Evolutionary conservation across 176 grass and related monocot species (phyloP).

Genomic region (Miscanthus lutarioriparius): DNA sequence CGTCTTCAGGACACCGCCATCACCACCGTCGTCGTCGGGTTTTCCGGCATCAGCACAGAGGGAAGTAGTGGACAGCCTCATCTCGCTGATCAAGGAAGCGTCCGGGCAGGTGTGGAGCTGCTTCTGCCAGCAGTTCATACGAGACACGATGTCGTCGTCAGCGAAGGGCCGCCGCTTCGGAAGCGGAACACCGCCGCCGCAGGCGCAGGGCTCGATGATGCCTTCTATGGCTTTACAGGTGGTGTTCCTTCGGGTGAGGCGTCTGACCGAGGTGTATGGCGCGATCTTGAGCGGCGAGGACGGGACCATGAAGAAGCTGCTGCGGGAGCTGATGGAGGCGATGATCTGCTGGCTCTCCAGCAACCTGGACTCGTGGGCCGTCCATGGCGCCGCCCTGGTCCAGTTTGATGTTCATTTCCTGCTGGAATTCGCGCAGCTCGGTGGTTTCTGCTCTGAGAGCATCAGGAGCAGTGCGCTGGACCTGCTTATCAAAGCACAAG

Average conservation of each 20-base stretch:
- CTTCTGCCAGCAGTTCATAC: slow-evolving; percentile 55
- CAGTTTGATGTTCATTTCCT: slow-evolving; percentile 64
- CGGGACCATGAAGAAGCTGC: slow-evolving; percentile 32
- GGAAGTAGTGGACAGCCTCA: slow-evolving; percentile 18
- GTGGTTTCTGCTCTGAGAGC: slow-evolving; percentile 41
- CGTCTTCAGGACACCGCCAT: background rate
- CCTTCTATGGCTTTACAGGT: slow-evolving; percentile 55
- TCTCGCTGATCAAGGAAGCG: slow-evolving; percentile 41
- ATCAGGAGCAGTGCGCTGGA: slow-evolving; percentile 29
- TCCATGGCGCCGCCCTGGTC: slow-evolving; percentile 41
- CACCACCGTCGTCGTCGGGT: background rate
- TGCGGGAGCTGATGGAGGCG: slow-evolving; percentile 53
- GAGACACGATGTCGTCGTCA: slow-evolving; percentile 15
- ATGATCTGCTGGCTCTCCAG: slow-evolving; percentile 41
- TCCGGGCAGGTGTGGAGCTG: slow-evolving; percentile 38
- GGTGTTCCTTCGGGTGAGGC: slow-evolving; percentile 48
- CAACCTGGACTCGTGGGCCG: slow-evolving; percentile 35
- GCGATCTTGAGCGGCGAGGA: slow-evolving; percentile 40
- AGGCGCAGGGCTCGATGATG: background rate
- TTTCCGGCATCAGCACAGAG: background rate
- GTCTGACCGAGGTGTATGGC: slow-evolving; percentile 23
- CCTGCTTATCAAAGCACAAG: slow-evolving; percentile 20
- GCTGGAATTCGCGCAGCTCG: slow-evolving; percentile 38
- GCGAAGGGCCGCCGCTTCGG: too few relatives aligned
- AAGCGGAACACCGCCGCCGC: too few relatives aligned